Conservation (phyloP, 1,284 basidiomycete genomes). For the Abortiporus biennis region DNA sequence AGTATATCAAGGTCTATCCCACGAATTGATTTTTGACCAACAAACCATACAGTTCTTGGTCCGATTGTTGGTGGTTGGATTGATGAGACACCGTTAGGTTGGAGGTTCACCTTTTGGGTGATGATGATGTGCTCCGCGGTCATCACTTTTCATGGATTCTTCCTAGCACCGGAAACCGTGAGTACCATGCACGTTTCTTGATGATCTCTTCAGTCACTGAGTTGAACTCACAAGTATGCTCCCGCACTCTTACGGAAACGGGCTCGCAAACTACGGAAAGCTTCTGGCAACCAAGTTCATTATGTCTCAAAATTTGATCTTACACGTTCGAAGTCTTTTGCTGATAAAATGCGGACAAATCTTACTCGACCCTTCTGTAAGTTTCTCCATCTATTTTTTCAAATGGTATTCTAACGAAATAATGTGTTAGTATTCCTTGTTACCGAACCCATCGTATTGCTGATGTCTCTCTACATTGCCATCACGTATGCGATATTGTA, state of each 20-base stretch:
- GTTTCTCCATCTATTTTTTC: slow-evolving; percentile 15
- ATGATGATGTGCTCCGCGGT: slow-evolving; percentile 53
- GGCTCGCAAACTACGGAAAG: slow-evolving; percentile 41
- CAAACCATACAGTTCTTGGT: slow-evolving; percentile 37
- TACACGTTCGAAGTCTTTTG: slow-evolving; percentile 37
- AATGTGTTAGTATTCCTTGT: slow-evolving; percentile 46
- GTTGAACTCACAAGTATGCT: slow-evolving; percentile 42
- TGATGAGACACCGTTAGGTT: slow-evolving; percentile 44
- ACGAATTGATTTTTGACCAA: slow-evolving; percentile 1
- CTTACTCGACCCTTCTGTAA: slow-evolving; percentile 56
- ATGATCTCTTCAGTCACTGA: too few species aligned
- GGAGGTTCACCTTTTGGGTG: slow-evolving; percentile 72
- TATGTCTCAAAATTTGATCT: slow-evolving; percentile 54
- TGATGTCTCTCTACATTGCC: slow-evolving; percentile 62
- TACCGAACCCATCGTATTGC: slow-evolving; percentile 64
- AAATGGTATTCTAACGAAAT: background rate
- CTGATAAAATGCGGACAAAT: slow-evolving; percentile 34
- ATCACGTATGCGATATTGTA: slow-evolving; percentile 61
- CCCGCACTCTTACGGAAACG: slow-evolving; percentile 60
- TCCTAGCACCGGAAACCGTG: slow-evolving; percentile 47
- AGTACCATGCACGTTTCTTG: slow-evolving; percentile 6
- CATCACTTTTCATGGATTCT: slow-evolving; percentile 39
- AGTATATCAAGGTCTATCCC: slow-evolving; percentile 11
- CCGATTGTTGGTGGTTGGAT: slow-evolving; percentile 64
- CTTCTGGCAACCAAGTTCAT: slow-evolving; percentile 34